Conservation (phyloP, 306 rosid species). For the Purshia tridentata region DNA sequence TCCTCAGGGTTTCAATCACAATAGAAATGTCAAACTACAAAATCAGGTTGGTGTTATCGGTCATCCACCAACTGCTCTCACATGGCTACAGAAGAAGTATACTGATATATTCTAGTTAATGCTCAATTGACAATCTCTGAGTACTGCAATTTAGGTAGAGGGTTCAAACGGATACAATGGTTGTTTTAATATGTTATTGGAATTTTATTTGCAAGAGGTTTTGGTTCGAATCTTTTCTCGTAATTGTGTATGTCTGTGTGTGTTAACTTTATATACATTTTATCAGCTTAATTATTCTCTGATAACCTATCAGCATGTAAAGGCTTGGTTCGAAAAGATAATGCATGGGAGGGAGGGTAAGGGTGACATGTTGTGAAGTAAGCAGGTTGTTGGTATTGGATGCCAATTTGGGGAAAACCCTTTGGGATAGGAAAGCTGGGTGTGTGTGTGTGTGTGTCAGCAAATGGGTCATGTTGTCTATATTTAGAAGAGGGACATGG, state of each 20-base stretch:
- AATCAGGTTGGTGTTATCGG: not conserved
- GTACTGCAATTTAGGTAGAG: too few relatives aligned
- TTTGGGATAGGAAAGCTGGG: not conserved
- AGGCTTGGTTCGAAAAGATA: not conserved
- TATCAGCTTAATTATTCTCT: too few relatives aligned
- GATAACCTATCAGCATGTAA: not conserved
- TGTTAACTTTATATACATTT: too few relatives aligned
- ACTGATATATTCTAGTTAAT: too few relatives aligned
- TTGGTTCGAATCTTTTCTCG: too few relatives aligned
- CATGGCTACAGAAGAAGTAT: too few relatives aligned
- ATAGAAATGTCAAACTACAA: conserved; percentile 4
- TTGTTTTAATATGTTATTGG: too few relatives aligned
- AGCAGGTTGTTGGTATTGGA: not conserved
- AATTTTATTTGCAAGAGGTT: too few relatives aligned
- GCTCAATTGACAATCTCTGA: too few relatives aligned
- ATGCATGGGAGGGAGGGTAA: not conserved
- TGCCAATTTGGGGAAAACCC: conserved; percentile 8
- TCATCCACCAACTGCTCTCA: not conserved
- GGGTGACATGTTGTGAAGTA: not conserved
- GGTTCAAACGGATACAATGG: too few relatives aligned
- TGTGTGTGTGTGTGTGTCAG: not conserved
- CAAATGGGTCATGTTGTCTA: not conserved
- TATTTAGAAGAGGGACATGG: conserved; percentile 1
- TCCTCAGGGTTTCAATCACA: not conserved
- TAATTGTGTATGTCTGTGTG: too few relatives aligned